These are phyloP conservation scores for Schoenoplectus tabernaemontani DNA, from an alignment of 202 grass and related monocot species.

Conservation along the genomic window DNA sequence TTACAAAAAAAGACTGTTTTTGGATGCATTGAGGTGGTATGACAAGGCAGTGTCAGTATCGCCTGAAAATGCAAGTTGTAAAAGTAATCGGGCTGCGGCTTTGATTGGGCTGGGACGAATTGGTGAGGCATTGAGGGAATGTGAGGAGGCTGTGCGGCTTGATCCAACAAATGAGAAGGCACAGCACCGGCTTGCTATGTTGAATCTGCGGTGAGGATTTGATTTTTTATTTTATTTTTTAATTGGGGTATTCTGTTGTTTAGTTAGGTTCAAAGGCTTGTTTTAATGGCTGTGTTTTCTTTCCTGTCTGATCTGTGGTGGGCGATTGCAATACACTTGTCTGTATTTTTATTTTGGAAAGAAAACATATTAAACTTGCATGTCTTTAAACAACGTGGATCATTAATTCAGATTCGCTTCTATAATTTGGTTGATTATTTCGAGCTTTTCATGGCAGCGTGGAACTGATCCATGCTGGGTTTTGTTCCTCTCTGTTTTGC, in stretches of 20 bases:
- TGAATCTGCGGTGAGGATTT: slow-evolving; percentile 68
- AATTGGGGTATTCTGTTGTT: neutral
- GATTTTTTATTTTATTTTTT: neutral
- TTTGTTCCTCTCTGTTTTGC: neutral
- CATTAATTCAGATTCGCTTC: neutral
- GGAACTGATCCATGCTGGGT: neutral
- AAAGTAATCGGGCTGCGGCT: slow-evolving; percentile 66
- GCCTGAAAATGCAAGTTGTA: slow-evolving; percentile 57
- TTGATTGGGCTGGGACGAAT: slow-evolving; percentile 59
- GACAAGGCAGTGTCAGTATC: slow-evolving; percentile 53
- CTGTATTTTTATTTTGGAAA: neutral
- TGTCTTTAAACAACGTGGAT: neutral
- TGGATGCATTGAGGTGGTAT: slow-evolving; percentile 64
- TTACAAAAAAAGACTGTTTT: slow-evolving; percentile 52
- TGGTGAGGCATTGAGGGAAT: slow-evolving; percentile 53
- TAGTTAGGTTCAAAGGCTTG: neutral
- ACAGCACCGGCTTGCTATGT: slow-evolving; percentile 44
- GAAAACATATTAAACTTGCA: neutral
- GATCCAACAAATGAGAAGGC: slow-evolving; percentile 65
- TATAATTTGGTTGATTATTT: neutral
- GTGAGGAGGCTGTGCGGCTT: slow-evolving; percentile 64
- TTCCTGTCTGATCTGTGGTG: slow-evolving; percentile 12
- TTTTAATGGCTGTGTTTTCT: neutral
- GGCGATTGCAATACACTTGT: neutral
- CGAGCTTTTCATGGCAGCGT: neutral